Evolutionary conservation across 306 rosid genomes (phyloP).

Genomic region (Lathyrus oleraceus): DNA sequence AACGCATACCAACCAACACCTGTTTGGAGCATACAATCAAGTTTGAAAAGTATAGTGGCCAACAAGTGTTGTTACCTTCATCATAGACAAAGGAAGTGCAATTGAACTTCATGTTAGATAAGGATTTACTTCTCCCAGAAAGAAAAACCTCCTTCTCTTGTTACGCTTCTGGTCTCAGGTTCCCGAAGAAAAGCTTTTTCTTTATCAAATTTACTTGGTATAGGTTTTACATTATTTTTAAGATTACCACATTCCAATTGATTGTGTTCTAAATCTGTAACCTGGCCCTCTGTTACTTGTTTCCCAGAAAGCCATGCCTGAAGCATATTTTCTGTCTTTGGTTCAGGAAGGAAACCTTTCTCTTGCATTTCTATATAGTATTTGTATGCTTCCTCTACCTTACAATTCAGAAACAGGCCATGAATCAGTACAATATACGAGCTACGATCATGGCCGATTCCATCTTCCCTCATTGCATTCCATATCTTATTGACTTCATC

Average conservation of each 20-base stretch:
- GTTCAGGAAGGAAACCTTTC: slow-evolving; percentile 72
- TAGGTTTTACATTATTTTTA: slow-evolving; percentile 34
- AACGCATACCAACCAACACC: slow-evolving; percentile 30
- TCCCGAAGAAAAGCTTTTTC: slow-evolving; percentile 49
- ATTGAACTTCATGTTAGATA: slow-evolving; percentile 8
- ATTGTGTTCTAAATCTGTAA: slow-evolving; percentile 33
- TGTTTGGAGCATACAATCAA: slow-evolving; percentile 13
- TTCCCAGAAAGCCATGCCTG: slow-evolving; percentile 74
- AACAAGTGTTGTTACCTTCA: neutral
- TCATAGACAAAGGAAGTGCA: neutral
- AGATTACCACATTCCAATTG: slow-evolving; percentile 34
- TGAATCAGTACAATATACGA: slow-evolving; percentile 82
- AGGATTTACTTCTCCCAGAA: slow-evolving; percentile 64
- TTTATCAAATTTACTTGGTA: slow-evolving; percentile 43
- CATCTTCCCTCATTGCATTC: slow-evolving; percentile 67
- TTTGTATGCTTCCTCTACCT: slow-evolving; percentile 68
- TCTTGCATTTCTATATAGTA: slow-evolving; percentile 80
- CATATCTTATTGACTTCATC: slow-evolving; percentile 70
- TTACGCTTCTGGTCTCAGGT: slow-evolving; percentile 66
- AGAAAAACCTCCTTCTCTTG: slow-evolving; percentile 73
- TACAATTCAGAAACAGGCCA: slow-evolving; percentile 79
- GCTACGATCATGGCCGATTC: slow-evolving; percentile 72
- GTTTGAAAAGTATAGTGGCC: slow-evolving; percentile 14
- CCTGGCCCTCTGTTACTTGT: slow-evolving; percentile 37
- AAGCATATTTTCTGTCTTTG: slow-evolving; percentile 70